phyloP scores from a whole-genome alignment of 345 rosid genomes.

The Ceriops zippeliana region DNA sequence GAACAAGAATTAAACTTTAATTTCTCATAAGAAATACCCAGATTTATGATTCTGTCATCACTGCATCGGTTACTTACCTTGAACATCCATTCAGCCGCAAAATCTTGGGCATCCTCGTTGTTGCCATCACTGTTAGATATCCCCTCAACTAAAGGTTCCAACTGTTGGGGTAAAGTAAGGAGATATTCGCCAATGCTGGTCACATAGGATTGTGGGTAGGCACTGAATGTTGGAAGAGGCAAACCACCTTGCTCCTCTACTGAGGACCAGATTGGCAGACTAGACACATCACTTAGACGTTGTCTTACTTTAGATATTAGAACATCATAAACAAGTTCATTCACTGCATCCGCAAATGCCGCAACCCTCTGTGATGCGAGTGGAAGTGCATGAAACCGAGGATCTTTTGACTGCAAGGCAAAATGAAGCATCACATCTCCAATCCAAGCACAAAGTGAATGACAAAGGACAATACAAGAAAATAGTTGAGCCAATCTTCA shows the following conservation, averaged over 20 bases:
- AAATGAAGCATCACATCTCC: conserved; percentile 1
- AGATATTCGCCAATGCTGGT: conserved; percentile 94
- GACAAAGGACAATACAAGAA: neutral
- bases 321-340: conserved; percentile 88
- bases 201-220: conserved; percentile 87
- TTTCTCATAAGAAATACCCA: neutral
- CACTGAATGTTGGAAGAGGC: conserved; percentile 87
- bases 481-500: neutral
- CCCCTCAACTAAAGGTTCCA: conserved; percentile 98
- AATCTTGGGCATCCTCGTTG: conserved; percentile 88
- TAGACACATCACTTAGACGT: conserved; percentile 76
- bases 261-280: conserved; percentile 82
- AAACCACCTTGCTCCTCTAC: conserved; percentile 79
- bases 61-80: conserved; percentile 47
- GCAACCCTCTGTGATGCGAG: conserved; percentile 87
- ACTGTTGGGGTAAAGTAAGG: conserved; percentile 94
- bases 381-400: conserved; percentile 94
- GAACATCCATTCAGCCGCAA: conserved; percentile 99
- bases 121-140: conserved; percentile 66
- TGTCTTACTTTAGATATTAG: conserved; percentile 95
- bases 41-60: neutral
- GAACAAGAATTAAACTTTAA: neutral
- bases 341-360: conserved; percentile 76
- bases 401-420: conserved; percentile 83
- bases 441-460: neutral